These are phyloP conservation scores for Fusarium musae DNA, from an alignment of 2,329 filamentous ascomycete genomes.

Conservation along the genomic window DNA sequence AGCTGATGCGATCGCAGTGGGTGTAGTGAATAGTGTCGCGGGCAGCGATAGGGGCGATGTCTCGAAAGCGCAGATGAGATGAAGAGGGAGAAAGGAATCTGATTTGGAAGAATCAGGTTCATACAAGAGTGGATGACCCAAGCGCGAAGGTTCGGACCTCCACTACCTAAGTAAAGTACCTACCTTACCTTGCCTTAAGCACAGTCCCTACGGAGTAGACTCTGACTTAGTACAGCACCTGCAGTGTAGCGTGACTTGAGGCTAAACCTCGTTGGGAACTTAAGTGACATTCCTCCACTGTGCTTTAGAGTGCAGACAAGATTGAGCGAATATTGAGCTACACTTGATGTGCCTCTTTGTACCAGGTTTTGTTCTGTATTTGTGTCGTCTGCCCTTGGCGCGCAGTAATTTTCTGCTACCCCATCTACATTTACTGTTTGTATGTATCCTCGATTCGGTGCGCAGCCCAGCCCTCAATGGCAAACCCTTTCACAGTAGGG, in stretches of 20 bases:
- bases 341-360: neutral
- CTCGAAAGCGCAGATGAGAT: conserved; percentile 31
- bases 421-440: neutral
- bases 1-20: conserved; percentile 21
- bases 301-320: neutral
- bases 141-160: conserved; percentile 24
- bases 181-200: neutral
- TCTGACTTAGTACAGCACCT: conserved; percentile 30
- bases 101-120: conserved; percentile 33
- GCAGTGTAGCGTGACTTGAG: conserved; percentile 38
- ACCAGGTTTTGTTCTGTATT: conserved; percentile 6
- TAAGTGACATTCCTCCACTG: conserved; percentile 34
- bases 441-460: neutral
- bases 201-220: conserved; percentile 11
- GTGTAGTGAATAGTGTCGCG: conserved; percentile 17
- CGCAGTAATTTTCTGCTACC: conserved; percentile 2
- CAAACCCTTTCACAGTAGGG: neutral
- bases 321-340: conserved; percentile 21
- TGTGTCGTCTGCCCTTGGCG: conserved; percentile 12
- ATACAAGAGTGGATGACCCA: conserved; percentile 32
- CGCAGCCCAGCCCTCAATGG: neutral
- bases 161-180: neutral
- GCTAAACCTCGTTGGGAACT: conserved; percentile 31
- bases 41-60: conserved; percentile 29
- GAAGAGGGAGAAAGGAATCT: conserved; percentile 38